Conservation (phyloP, 2,329 filamentous ascomycete genomes). For the Lachnellula willkommii region DNA sequence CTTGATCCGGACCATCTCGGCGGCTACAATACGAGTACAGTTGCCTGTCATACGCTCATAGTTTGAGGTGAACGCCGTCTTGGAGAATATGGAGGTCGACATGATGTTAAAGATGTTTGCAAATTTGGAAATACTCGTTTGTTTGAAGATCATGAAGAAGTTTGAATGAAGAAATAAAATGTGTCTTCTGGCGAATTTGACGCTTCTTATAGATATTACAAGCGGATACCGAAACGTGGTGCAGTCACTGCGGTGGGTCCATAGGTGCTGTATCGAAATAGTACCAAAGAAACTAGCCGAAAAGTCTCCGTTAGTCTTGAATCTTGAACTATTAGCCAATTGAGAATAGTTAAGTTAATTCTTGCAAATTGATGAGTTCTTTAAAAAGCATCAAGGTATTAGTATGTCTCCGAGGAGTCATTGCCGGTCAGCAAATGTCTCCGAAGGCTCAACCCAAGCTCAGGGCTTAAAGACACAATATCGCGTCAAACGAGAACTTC, state of each 20-base stretch:
- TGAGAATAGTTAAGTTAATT: too few relatives aligned
- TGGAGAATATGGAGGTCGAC: neutral
- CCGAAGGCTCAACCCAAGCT: too few relatives aligned
- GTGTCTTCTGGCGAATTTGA: neutral
- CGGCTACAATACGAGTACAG: conserved; percentile 4
- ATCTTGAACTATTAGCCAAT: neutral
- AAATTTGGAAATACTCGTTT: neutral
- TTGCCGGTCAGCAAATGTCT: too few relatives aligned
- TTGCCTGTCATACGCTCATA: conserved; percentile 8
- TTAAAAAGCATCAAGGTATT: too few relatives aligned
- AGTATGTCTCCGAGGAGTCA: too few relatives aligned
- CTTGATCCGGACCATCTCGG: neutral
- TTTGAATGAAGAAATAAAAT: neutral
- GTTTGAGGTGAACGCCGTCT: conserved; percentile 1
- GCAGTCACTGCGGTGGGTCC: too few relatives aligned
- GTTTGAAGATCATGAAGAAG: neutral
- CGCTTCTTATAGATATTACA: neutral
- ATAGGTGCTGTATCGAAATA: too few relatives aligned
- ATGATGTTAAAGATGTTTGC: neutral
- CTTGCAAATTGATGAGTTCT: too few relatives aligned
- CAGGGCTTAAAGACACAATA: too few relatives aligned
- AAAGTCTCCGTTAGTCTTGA: neutral
- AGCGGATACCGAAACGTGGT: neutral
- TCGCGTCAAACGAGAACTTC: too few relatives aligned
- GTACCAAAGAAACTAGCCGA: neutral